These are phyloP conservation scores for Boletellus sp. DNA, from an alignment of 1,284 basidiomycete species.

Conservation along the genomic window DNA sequence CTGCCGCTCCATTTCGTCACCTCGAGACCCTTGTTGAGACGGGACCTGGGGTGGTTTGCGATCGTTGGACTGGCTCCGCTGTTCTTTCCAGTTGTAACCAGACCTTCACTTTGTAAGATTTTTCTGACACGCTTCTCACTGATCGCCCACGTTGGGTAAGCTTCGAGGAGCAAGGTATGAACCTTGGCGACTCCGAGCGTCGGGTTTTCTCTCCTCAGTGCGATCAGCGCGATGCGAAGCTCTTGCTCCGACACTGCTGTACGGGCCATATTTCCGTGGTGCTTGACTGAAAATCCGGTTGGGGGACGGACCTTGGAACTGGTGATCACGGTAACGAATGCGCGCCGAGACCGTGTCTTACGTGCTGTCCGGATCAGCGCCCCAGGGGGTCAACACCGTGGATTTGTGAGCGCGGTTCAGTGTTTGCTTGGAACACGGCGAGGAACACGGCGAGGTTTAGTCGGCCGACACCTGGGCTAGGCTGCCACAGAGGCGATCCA, in stretches of 20 bases:
- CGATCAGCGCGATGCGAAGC: slow-evolving; percentile 39
- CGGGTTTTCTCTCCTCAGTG: slow-evolving; percentile 52
- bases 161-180: slow-evolving; percentile 56
- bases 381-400: too few relatives aligned
- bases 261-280: slow-evolving; percentile 8
- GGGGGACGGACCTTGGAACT: not conserved
- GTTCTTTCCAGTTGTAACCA: slow-evolving; percentile 37
- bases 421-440: too few relatives aligned
- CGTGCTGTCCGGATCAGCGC: too few relatives aligned
- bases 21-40: slow-evolving; percentile 65
- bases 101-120: slow-evolving; percentile 57
- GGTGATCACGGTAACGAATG: too few relatives aligned
- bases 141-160: slow-evolving; percentile 67
- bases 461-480: too few relatives aligned
- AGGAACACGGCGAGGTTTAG: too few relatives aligned
- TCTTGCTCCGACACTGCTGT: slow-evolving; percentile 39
- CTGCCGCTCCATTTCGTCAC: slow-evolving; percentile 59
- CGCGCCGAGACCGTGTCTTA: too few relatives aligned
- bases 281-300: not conserved
- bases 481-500: too few relatives aligned
- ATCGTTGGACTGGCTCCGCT: not conserved
- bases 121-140: slow-evolving; percentile 80
- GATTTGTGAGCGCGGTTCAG: too few relatives aligned
- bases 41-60: slow-evolving; percentile 54
- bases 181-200: slow-evolving; percentile 69